phyloP scores from a whole-genome alignment of 768 basidiomycete genomes.

The Hydnum rufescens region DNA sequence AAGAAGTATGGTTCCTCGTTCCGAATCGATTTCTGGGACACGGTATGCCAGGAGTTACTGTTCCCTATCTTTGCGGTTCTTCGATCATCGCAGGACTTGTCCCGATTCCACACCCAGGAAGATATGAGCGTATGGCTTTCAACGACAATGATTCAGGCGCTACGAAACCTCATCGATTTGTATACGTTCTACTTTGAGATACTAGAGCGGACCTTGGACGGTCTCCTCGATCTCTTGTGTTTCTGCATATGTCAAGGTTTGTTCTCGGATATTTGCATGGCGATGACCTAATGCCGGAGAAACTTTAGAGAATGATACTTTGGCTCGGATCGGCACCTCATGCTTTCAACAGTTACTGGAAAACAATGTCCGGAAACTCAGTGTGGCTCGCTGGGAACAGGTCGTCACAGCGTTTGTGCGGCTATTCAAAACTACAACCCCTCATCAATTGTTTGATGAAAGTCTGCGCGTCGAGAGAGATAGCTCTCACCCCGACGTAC shows the following conservation, averaged over 20 bases:
- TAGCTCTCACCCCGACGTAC: constrained; percentile 28
- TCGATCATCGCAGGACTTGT: constrained; percentile 78
- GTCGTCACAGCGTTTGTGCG: constrained; percentile 85
- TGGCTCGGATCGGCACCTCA: constrained; percentile 92
- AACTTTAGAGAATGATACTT: constrained; percentile 78
- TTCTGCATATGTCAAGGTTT: constrained; percentile 93
- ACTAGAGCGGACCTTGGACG: constrained; percentile 76
- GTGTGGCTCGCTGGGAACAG: constrained; percentile 69
- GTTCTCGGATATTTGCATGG: neutral
- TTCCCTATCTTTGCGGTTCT: constrained; percentile 98
- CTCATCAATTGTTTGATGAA: constrained; percentile 92
- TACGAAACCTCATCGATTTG: constrained; percentile 85
- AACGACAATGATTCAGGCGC: constrained; percentile 95
- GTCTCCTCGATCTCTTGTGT: constrained; percentile 79
- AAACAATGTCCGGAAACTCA: constrained; percentile 76
- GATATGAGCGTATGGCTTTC: constrained; percentile 99
- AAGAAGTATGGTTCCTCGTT: constrained; percentile 76
- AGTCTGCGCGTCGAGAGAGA: constrained; percentile 72
- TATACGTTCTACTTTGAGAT: constrained; percentile 92
- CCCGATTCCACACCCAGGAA: constrained; percentile 87
- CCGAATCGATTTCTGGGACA: constrained; percentile 91
- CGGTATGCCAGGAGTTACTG: constrained; percentile 84
- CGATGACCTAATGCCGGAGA: constrained; percentile 8
- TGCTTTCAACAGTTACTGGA: constrained; percentile 93
- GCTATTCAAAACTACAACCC: constrained; percentile 94